These are phyloP conservation scores for Astrephomene gubernaculifera DNA, from an alignment of 139 green algal species.

Conservation along the genomic window DNA sequence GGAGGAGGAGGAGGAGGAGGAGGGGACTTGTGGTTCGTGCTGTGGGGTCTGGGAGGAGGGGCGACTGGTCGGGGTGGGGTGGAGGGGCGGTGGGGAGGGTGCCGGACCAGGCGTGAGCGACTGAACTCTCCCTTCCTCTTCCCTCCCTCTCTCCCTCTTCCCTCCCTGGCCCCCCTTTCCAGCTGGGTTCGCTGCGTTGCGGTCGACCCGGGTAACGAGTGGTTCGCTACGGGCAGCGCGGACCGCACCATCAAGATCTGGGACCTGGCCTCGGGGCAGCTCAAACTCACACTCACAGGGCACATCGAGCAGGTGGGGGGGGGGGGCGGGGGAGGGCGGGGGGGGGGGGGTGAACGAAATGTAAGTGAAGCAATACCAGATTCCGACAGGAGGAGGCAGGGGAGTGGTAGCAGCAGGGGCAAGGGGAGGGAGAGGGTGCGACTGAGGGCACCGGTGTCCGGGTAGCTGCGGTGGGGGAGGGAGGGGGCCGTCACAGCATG, in stretches of 20 bases:
- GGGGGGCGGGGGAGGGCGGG: neutral
- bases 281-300: constrained; percentile 99
- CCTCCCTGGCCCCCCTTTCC: neutral
- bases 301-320: constrained; percentile 95
- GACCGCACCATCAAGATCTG: constrained; percentile 99
- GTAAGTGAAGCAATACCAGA: too few species aligned
- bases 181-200: constrained; percentile 94
- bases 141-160: neutral
- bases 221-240: constrained; percentile 92
- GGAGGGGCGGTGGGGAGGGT: neutral
- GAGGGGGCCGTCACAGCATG: too few species aligned
- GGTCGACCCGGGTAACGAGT: constrained; percentile 97
- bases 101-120: too few species aligned
- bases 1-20: constrained; percentile 35
- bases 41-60: neutral
- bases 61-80: neutral
- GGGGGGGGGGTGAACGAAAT: too few species aligned
- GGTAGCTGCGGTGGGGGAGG: too few species aligned
- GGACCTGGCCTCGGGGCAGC: constrained; percentile 88
- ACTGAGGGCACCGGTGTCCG: too few species aligned
- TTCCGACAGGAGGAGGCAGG: too few species aligned
- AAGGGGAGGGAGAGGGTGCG: too few species aligned
- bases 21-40: neutral
- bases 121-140: neutral
- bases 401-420: too few species aligned